Evolutionary conservation across 2,329 filamentous ascomycete species (phyloP).

Genomic region (Hypoxylon sp.): DNA sequence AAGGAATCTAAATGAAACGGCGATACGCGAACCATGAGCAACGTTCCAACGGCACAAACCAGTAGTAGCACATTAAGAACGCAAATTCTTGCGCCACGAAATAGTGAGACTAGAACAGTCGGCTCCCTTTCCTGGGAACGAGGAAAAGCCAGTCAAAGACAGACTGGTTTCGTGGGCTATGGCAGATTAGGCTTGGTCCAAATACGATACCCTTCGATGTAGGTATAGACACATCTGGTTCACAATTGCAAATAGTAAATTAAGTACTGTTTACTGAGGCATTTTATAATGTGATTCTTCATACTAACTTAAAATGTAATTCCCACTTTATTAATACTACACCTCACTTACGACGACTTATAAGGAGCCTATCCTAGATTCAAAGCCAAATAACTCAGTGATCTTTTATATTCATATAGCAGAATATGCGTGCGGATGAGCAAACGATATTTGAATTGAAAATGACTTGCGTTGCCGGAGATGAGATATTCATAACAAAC

Average conservation of each 20-base stretch:
- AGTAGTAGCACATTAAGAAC: conserved; percentile 17
- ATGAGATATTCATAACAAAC: neutral
- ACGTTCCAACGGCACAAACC: conserved; percentile 16
- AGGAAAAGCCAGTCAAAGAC: conserved; percentile 27
- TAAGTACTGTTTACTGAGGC: conserved; percentile 35
- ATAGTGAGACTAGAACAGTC: conserved; percentile 28
- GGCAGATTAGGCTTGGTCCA: conserved; percentile 44
- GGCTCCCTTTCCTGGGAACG: conserved; percentile 20
- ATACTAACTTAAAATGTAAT: neutral
- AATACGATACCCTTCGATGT: conserved; percentile 52
- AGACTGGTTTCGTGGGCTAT: conserved; percentile 29
- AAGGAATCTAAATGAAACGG: conserved; percentile 25
- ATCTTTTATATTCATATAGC: neutral
- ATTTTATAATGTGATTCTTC: neutral
- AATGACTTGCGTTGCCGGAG: neutral
- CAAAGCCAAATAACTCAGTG: neutral
- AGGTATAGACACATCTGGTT: conserved; percentile 49
- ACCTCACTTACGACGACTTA: neutral
- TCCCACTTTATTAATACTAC: neutral
- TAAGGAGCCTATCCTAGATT: neutral
- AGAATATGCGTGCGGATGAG: neutral
- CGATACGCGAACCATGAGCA: conserved; percentile 37
- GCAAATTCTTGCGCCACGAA: conserved; percentile 27
- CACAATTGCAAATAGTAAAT: conserved; percentile 44
- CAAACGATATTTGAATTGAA: neutral